phyloP scores from a whole-genome alignment of 768 basidiomycete species.

The Cystobasidium ongulense region DNA sequence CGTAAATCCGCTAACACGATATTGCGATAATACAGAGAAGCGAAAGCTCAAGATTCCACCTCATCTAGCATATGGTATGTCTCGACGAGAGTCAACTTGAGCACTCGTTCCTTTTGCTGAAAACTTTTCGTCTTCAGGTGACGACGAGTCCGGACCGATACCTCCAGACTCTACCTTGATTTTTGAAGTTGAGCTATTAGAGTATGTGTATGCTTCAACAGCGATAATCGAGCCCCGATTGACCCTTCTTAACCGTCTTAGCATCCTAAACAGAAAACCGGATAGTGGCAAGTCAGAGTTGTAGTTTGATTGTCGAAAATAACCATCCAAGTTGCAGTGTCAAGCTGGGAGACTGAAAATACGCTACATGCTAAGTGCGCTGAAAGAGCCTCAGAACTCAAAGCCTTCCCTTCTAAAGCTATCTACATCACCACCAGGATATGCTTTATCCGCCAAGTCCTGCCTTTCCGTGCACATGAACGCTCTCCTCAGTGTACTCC shows the following conservation, averaged over 20 bases:
- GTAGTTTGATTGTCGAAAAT: not conserved
- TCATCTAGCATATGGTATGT: slow-evolving; percentile 16
- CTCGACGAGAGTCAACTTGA: not conserved
- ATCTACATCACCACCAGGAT: slow-evolving; percentile 58
- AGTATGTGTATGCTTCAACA: not conserved
- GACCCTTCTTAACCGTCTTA: not conserved
- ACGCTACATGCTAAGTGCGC: not conserved
- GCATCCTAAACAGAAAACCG: not conserved
- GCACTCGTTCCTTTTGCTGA: not conserved
- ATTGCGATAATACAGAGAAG: slow-evolving; percentile 5
- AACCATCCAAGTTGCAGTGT: not conserved
- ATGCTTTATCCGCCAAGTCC: slow-evolving; percentile 71
- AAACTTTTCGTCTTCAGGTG: not conserved
- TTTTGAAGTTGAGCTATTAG: slow-evolving; percentile 22
- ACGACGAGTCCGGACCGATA: not conserved
- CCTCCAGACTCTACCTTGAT: slow-evolving; percentile 10
- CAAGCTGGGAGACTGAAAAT: not conserved
- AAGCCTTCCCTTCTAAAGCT: slow-evolving; percentile 75
- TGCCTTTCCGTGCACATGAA: slow-evolving; percentile 73
- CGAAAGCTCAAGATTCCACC: slow-evolving; percentile 18
- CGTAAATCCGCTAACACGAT: not conserved
- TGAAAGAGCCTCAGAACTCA: slow-evolving; percentile 60
- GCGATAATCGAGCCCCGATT: not conserved
- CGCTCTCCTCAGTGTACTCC: slow-evolving; percentile 77
- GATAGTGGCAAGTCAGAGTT: not conserved